phyloP scores from a whole-genome alignment of 148 eudicot species.

The Arctostaphylos glauca region DNA sequence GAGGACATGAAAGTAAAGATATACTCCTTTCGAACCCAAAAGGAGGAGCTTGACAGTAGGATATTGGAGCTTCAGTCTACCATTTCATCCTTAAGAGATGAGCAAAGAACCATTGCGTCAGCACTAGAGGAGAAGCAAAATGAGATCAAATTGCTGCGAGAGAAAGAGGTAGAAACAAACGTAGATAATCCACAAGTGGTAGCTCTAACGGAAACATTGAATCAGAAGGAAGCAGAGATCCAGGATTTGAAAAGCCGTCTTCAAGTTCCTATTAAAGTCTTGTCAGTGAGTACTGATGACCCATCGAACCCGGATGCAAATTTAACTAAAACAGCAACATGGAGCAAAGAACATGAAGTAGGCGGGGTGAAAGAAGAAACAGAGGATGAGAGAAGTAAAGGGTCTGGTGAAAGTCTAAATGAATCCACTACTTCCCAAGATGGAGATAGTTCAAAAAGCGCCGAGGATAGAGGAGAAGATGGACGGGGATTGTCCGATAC shows the following conservation, averaged over 20 bases:
- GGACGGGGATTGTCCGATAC: background rate
- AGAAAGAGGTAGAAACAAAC: conserved; percentile 19
- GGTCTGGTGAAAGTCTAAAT: conserved; percentile 3
- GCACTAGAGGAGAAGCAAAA: conserved; percentile 62
- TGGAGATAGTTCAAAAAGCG: background rate
- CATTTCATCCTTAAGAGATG: conserved; percentile 67
- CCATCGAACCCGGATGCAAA: conserved; percentile 26
- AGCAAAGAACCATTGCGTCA: conserved; percentile 49
- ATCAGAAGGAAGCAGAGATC: conserved; percentile 49
- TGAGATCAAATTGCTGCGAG: conserved; percentile 49
- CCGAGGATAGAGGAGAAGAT: conserved; percentile 2
- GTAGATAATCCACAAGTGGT: conserved; percentile 17
- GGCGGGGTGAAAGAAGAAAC: background rate
- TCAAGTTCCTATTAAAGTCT: conserved; percentile 21
- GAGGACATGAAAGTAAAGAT: conserved; percentile 62
- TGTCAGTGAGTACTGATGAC: conserved; percentile 34
- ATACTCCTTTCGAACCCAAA: conserved; percentile 49
- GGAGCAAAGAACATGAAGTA: conserved; percentile 13
- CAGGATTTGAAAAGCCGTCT: conserved; percentile 34
- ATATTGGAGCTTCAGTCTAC: conserved; percentile 59
- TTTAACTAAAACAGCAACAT: background rate
- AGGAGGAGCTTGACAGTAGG: conserved; percentile 45
- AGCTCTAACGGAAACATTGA: conserved; percentile 30
- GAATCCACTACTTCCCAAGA: conserved; percentile 6
- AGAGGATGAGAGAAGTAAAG: background rate